A percentile compares a stretch with the other conserved stretches of the same genome.
phyloP scores from a whole-genome alignment of 2,329 filamentous ascomycete species.

The Torrubiellomyces zombiae region DNA sequence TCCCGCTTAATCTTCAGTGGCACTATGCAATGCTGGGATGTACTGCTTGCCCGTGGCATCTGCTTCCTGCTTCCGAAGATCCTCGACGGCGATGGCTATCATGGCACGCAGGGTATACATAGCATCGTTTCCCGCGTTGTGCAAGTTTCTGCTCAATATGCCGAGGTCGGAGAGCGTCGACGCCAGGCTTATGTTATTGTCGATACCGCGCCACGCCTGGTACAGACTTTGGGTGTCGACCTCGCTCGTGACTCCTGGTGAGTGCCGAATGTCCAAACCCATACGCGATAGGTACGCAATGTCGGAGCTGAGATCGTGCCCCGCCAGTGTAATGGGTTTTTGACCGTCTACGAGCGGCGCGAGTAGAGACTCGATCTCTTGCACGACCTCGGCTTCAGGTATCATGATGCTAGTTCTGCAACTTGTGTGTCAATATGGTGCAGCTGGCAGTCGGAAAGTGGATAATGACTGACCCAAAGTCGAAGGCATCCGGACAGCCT shows the following conservation, averaged over 20 bases:
- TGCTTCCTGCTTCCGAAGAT: slow-evolving; percentile 8
- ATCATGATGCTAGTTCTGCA: slow-evolving; percentile 26
- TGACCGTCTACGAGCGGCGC: slow-evolving; percentile 11
- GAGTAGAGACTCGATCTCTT: slow-evolving; percentile 20
- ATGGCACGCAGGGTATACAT: slow-evolving; percentile 62
- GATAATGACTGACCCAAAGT: slow-evolving; percentile 53
- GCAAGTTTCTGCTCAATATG: slow-evolving; percentile 48
- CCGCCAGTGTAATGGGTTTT: slow-evolving; percentile 55
- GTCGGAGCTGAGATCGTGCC: slow-evolving; percentile 56
- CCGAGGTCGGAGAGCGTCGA: slow-evolving; percentile 46
- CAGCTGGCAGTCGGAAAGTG: too few species aligned
- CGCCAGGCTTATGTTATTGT: slow-evolving; percentile 37
- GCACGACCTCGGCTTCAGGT: slow-evolving; percentile 14
- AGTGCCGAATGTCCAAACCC: slow-evolving; percentile 41
- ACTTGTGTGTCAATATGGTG: slow-evolving; percentile 5
- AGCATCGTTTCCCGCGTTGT: slow-evolving; percentile 81
- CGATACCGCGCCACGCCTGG: slow-evolving; percentile 39
- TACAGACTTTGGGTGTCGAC: slow-evolving; percentile 62
- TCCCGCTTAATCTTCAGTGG: neutral
- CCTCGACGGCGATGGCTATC: slow-evolving; percentile 27
- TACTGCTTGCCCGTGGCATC: slow-evolving; percentile 6
- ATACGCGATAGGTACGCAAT: slow-evolving; percentile 48
- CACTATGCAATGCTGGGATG: slow-evolving; percentile 4
- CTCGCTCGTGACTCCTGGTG: slow-evolving; percentile 39
- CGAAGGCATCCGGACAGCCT: slow-evolving; percentile 58